Conservation (phyloP, 1,139 yeast species). For the Oligophagozyma castellii region DNA sequence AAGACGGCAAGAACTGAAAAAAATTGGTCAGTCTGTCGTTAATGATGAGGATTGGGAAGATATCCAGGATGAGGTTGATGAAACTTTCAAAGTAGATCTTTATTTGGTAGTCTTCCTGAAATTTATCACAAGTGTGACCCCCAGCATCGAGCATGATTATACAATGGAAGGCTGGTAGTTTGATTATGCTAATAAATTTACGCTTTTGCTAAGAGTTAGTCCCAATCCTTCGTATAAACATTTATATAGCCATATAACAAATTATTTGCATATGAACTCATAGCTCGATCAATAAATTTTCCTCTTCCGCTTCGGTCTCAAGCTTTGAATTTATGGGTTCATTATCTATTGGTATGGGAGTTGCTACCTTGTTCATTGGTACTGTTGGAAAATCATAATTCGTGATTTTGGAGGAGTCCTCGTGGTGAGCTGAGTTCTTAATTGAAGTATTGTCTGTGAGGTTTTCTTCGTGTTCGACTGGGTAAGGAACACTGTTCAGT, state of each 20-base stretch:
- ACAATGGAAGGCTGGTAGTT: constrained; percentile 74
- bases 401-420: constrained; percentile 18
- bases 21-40: constrained; percentile 12
- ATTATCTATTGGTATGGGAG: no score
- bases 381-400: constrained; percentile 28
- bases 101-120: constrained; percentile 79
- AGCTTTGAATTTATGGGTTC: no score
- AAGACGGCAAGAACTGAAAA: constrained; percentile 17
- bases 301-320: constrained; percentile 6
- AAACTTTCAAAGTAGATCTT: constrained; percentile 72
- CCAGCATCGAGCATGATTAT: constrained; percentile 93
- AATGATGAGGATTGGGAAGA: constrained; percentile 33
- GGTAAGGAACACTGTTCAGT: constrained; percentile 7
- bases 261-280: no score
- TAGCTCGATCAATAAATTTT: constrained; percentile 25
- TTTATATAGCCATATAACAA: constrained; percentile 1
- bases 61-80: constrained; percentile 27
- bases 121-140: constrained; percentile 92
- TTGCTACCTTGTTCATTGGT: constrained; percentile 25
- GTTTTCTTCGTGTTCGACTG: constrained; percentile 6
- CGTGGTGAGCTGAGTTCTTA: background rate
- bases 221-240: constrained; percentile 1
- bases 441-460: constrained; percentile 7
- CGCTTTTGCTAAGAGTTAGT: background rate
- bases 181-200: background rate